Percentiles rank a stretch among this genome's conserved stretches.
Conservation (phyloP, 768 basidiomycete genomes). For the Tylopilus vinaceipallidus region DNA sequence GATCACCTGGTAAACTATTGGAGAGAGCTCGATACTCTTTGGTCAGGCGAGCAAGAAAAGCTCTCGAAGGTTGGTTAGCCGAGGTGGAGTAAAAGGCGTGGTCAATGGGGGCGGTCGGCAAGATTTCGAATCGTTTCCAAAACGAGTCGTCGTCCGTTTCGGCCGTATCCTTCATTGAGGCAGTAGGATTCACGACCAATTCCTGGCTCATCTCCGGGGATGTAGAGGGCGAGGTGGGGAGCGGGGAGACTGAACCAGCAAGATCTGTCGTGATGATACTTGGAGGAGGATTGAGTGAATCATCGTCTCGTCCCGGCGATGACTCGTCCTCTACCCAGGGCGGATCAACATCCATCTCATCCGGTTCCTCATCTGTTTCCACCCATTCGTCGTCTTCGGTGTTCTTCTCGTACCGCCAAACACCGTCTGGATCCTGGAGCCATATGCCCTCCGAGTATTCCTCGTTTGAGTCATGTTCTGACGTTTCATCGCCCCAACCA, state of each 20-base stretch:
- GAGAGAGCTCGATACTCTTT: slow-evolving; percentile 82
- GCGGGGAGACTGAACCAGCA: slow-evolving; percentile 22
- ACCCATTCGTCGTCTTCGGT: slow-evolving; percentile 41
- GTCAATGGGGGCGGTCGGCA: slow-evolving; percentile 73
- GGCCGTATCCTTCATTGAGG: slow-evolving; percentile 27
- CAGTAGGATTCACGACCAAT: slow-evolving; percentile 23
- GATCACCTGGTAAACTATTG: slow-evolving; percentile 78
- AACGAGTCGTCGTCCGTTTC: slow-evolving; percentile 38
- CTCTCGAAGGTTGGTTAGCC: slow-evolving; percentile 63
- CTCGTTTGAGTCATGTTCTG: slow-evolving; percentile 37
- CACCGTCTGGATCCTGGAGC: slow-evolving; percentile 41
- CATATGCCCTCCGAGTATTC: slow-evolving; percentile 42
- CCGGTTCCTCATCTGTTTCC: slow-evolving; percentile 34
- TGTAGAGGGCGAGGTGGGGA: slow-evolving; percentile 29
- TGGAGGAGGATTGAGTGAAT: slow-evolving; percentile 13
- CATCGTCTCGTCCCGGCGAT: slow-evolving; percentile 17
- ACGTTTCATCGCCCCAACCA: slow-evolving; percentile 45
- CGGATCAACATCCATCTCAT: slow-evolving; percentile 37
- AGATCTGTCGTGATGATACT: slow-evolving; percentile 19
- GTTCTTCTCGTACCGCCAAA: slow-evolving; percentile 32
- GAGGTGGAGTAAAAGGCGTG: slow-evolving; percentile 74
- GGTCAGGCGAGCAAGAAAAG: slow-evolving; percentile 71
- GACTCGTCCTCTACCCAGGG: slow-evolving; percentile 30
- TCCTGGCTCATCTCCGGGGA: slow-evolving; percentile 35
- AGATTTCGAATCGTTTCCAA: slow-evolving; percentile 84